A percentile compares a stretch with the other conserved stretches of the same genome.
Conservation (phyloP, 2,329 filamentous ascomycete genomes). For the Coniochaeta prunicola region DNA sequence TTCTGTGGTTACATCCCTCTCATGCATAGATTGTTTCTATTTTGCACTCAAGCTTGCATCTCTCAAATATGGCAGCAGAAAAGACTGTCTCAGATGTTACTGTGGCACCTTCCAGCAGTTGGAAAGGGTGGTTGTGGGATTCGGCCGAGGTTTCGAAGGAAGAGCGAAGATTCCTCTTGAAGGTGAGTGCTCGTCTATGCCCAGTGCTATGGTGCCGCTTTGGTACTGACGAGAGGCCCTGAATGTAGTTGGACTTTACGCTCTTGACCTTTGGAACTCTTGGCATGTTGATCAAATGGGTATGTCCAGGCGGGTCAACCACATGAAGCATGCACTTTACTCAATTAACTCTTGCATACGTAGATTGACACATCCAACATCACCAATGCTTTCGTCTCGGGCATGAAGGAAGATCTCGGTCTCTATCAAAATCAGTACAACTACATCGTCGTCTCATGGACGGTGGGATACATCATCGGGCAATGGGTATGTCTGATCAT, state of each 20-base stretch:
- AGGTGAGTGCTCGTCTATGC: not conserved
- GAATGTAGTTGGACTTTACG: not conserved
- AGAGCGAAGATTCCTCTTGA: not conserved
- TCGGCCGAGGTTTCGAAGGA: not conserved
- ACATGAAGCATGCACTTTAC: not conserved
- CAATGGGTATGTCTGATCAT: not conserved
- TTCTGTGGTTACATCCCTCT: not conserved
- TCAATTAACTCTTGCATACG: not conserved
- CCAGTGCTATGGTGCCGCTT: not conserved
- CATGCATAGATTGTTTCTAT: not conserved
- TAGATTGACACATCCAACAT: not conserved
- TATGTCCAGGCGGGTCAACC: not conserved
- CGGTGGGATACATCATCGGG: not conserved
- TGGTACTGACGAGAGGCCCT: not conserved
- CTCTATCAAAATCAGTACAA: not conserved
- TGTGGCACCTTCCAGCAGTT: not conserved
- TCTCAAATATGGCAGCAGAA: not conserved
- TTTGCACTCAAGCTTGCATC: not conserved
- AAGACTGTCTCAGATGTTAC: not conserved
- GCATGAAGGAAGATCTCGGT: slow-evolving; percentile 1
- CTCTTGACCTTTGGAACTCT: not conserved
- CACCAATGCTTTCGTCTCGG: not conserved
- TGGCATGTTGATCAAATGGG: not conserved
- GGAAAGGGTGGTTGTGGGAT: not conserved
- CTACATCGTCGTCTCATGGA: not conserved